A percentile compares a stretch with the other conserved stretches of the same genome.
Conservation (phyloP, 2,329 filamentous ascomycete genomes). For the Colletotrichum sp. region DNA sequence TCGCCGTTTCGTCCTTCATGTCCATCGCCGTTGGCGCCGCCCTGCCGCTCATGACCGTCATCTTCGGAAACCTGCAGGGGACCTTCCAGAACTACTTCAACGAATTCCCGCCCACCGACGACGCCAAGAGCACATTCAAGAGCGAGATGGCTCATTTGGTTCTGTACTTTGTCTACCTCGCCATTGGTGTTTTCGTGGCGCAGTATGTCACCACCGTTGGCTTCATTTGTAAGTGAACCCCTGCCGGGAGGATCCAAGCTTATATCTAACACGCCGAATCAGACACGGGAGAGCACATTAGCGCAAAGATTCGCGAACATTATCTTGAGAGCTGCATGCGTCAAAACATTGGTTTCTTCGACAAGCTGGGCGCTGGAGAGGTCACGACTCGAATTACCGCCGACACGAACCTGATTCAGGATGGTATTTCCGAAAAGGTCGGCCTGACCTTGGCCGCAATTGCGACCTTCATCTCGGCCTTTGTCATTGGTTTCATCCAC, state of each 20-base stretch:
- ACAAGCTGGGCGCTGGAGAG: slow-evolving; percentile 90
- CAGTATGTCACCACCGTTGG: slow-evolving; percentile 83
- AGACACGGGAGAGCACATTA: slow-evolving; percentile 78
- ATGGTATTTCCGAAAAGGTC: slow-evolving; percentile 91
- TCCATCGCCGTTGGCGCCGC: slow-evolving; percentile 77
- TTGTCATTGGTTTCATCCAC: slow-evolving; percentile 87
- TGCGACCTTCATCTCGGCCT: slow-evolving; percentile 86
- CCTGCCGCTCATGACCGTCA: slow-evolving; percentile 79
- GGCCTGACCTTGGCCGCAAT: slow-evolving; percentile 77
- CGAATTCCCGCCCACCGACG: slow-evolving; percentile 33
- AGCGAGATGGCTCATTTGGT: slow-evolving; percentile 66
- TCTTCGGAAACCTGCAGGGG: slow-evolving; percentile 79
- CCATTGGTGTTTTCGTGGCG: slow-evolving; percentile 78
- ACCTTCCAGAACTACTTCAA: slow-evolving; percentile 71
- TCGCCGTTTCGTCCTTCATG: slow-evolving; percentile 64
- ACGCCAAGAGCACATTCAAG: slow-evolving; percentile 61
- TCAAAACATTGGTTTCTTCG: slow-evolving; percentile 92
- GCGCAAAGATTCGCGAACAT: slow-evolving; percentile 78
- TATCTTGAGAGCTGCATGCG: slow-evolving; percentile 85
- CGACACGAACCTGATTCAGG: slow-evolving; percentile 92
- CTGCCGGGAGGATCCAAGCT: neutral
- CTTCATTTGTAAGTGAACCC: slow-evolving; percentile 71
- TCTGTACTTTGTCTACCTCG: slow-evolving; percentile 86
- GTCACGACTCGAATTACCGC: slow-evolving; percentile 94
- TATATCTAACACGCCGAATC: neutral